Conservation (phyloP, 192 early-diverging fungal genomes). For the Oehlia diaphana region DNA sequence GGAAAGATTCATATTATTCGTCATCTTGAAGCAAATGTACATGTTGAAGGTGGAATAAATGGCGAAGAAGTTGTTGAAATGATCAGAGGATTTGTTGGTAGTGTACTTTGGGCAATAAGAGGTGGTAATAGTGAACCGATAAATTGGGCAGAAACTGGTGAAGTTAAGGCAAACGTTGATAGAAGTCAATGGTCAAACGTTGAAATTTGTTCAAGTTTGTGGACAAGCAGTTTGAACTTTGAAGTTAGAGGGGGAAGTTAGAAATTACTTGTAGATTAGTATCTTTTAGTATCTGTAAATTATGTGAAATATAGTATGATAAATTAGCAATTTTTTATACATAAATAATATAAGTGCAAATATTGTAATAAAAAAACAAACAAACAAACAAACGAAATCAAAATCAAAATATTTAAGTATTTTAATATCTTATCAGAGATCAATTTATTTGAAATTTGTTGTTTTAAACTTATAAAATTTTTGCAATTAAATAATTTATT, state of each 20-base stretch:
- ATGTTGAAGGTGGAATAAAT: slow-evolving; percentile 59
- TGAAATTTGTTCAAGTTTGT: slow-evolving; percentile 11
- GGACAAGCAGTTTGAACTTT: background rate
- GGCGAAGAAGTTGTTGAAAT: slow-evolving; percentile 33
- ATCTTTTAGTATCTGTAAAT: too few relatives aligned
- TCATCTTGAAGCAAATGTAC: slow-evolving; percentile 63
- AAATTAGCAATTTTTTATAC: too few relatives aligned
- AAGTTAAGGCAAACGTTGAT: background rate
- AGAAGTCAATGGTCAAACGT: slow-evolving; percentile 27
- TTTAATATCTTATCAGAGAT: too few relatives aligned
- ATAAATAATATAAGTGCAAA: too few relatives aligned
- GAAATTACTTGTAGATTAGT: too few relatives aligned
- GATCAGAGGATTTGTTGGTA: slow-evolving; percentile 42
- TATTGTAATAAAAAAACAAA: too few relatives aligned
- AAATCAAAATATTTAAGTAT: too few relatives aligned
- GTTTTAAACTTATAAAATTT: too few relatives aligned
- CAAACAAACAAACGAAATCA: too few relatives aligned
- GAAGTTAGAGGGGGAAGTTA: background rate
- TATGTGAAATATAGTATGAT: too few relatives aligned
- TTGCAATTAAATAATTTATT: too few relatives aligned
- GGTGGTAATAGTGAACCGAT: background rate
- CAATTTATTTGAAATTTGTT: too few relatives aligned
- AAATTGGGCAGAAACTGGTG: background rate
- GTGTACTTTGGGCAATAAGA: slow-evolving; percentile 28
- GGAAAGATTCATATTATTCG: slow-evolving; percentile 70